Evolutionary conservation across 768 basidiomycete species (phyloP).

Genomic region (Porpolomopsis calyptriformis): DNA sequence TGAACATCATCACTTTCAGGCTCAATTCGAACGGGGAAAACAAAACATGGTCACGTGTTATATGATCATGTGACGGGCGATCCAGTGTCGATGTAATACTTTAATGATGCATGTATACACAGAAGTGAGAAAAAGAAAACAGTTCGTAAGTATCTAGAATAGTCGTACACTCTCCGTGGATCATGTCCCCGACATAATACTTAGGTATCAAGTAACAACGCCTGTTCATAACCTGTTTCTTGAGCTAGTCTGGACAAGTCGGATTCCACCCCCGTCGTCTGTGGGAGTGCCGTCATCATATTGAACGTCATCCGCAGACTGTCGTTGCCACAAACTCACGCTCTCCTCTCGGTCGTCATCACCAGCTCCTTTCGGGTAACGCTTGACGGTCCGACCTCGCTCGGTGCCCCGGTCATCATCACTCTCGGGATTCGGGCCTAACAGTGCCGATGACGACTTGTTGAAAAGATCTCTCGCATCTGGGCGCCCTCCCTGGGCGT

Average conservation of each 20-base stretch:
- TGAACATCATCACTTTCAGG: no score
- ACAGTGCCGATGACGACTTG: constrained; percentile 5
- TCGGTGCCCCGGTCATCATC: constrained; percentile 16
- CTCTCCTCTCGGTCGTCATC: constrained; percentile 56
- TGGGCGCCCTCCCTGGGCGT: constrained; percentile 17
- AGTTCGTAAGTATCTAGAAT: no score
- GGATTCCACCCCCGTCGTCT: constrained; percentile 1
- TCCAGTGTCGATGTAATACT: no score
- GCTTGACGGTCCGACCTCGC: constrained; percentile 28
- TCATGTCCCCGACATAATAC: no score
- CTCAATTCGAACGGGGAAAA: no score
- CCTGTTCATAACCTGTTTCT: not conserved
- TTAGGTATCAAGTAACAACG: no score
- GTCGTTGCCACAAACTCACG: constrained; percentile 37
- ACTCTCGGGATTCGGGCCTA: constrained; percentile 15
- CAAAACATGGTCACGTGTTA: no score
- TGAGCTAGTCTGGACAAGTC: not conserved
- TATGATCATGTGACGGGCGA: no score
- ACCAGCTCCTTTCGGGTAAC: constrained; percentile 37
- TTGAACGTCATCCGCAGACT: constrained; percentile 2
- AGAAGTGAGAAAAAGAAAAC: no score
- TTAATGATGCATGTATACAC: no score
- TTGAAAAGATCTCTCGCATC: constrained; percentile 32
- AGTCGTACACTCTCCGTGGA: no score
- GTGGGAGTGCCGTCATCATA: constrained; percentile 1